Evolutionary conservation across 2,329 filamentous ascomycete genomes (phyloP).

Genomic region (Trichoderma oligosporum): DNA sequence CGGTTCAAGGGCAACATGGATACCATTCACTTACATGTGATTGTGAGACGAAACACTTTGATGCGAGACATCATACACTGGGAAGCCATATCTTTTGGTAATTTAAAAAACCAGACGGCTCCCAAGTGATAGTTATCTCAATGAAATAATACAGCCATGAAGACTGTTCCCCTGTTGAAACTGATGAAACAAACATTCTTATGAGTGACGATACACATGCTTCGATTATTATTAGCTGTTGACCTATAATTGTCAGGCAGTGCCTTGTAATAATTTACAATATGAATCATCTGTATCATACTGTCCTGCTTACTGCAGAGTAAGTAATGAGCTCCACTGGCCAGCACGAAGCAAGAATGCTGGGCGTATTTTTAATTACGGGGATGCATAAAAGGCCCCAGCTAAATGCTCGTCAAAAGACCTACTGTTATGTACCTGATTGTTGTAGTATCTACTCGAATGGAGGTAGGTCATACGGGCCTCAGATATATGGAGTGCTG

Average conservation of each 20-base stretch:
- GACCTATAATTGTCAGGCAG: neutral
- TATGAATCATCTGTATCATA: neutral
- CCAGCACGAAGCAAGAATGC: neutral
- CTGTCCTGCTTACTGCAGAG: neutral
- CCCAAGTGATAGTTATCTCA: conserved; percentile 27
- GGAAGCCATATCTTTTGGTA: conserved; percentile 21
- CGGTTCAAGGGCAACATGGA: conserved; percentile 34
- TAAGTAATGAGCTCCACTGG: neutral
- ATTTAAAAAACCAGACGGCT: neutral
- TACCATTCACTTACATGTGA: conserved; percentile 37
- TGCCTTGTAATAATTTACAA: neutral
- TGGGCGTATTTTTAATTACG: neutral
- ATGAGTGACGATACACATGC: neutral
- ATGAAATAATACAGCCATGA: conserved; percentile 38
- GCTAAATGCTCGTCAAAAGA: neutral
- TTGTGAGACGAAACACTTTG: conserved; percentile 30
- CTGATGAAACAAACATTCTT: neutral
- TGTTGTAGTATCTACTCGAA: no score
- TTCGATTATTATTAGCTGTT: no score
- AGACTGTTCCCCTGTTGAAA: conserved; percentile 29
- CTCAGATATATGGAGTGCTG: neutral
- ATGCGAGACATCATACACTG: conserved; percentile 24
- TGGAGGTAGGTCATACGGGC: neutral
- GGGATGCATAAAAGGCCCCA: neutral
- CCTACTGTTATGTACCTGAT: no score